phyloP scores from a whole-genome alignment of 768 basidiomycete species.

The Rhizopogon salebrosus region DNA sequence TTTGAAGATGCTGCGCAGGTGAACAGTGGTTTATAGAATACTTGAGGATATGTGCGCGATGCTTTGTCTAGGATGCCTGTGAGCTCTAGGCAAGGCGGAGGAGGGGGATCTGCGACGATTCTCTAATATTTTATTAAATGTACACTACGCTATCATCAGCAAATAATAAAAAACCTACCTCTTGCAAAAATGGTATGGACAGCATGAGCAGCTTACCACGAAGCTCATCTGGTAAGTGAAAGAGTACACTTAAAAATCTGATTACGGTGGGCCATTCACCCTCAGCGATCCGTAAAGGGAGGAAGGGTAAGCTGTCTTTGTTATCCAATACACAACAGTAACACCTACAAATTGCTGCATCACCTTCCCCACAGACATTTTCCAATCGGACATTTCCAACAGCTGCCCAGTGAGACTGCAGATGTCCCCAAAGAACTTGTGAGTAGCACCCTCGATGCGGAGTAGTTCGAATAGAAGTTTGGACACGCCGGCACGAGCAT shows the following conservation, averaged over 20 bases:
- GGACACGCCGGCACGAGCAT: constrained; percentile 35
- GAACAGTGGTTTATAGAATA: constrained; percentile 73
- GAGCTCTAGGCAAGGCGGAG: constrained; percentile 40
- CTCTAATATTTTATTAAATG: constrained; percentile 33
- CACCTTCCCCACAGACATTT: constrained; percentile 33
- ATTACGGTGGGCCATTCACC: constrained; percentile 40
- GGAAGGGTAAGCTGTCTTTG: neutral
- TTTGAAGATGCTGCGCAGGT: constrained; percentile 61
- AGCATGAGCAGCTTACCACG: constrained; percentile 34
- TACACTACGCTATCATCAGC: neutral
- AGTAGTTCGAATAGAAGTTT: constrained; percentile 40
- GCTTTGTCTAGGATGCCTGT: constrained; percentile 46
- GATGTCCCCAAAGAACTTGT: constrained; percentile 26
- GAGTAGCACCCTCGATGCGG: constrained; percentile 20
- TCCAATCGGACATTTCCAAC: constrained; percentile 35
- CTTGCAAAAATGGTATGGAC: constrained; percentile 43
- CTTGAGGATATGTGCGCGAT: constrained; percentile 48
- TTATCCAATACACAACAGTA: neutral
- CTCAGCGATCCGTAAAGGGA: constrained; percentile 28
- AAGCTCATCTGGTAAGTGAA: constrained; percentile 45
- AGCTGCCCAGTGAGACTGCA: constrained; percentile 36
- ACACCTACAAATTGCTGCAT: constrained; percentile 38
- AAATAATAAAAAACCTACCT: constrained; percentile 33
- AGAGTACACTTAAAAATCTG: constrained; percentile 35
- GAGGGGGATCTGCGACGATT: constrained; percentile 48